Conservation (phyloP, 2,329 filamentous ascomycete genomes). For the Botrytis squamosa region DNA sequence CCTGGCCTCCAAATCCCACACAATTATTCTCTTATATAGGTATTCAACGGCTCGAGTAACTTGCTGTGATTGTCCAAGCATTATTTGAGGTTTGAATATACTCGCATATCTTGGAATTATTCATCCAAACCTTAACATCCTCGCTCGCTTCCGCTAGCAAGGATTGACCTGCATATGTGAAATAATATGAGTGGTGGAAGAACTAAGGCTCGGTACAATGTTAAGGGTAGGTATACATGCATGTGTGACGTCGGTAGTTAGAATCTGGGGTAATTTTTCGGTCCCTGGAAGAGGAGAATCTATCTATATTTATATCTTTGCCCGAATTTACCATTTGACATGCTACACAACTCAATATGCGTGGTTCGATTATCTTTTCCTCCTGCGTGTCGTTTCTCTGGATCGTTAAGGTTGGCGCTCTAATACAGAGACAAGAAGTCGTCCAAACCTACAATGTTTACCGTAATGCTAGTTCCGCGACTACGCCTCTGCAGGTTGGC, state of each 20-base stretch:
- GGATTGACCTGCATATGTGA: not conserved
- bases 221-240: not conserved
- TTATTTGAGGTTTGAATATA: not conserved
- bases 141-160: not conserved
- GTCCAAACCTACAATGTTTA: slow-evolving; percentile 26
- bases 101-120: not conserved
- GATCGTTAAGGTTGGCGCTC: not conserved
- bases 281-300: not conserved
- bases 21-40: not conserved
- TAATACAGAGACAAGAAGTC: not conserved
- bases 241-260: not conserved
- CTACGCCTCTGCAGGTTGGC: slow-evolving; percentile 44
- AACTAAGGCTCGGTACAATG: slow-evolving; percentile 9
- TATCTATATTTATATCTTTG: not conserved
- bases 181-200: slow-evolving; percentile 6
- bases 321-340: not conserved
- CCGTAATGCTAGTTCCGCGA: slow-evolving; percentile 36
- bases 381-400: not conserved
- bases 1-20: not conserved
- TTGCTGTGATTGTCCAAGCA: not conserved
- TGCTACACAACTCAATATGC: not conserved
- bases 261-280: not conserved
- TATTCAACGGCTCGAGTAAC: too few relatives aligned
- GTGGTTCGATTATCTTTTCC: not conserved
- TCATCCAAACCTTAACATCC: not conserved